phyloP scores from a whole-genome alignment of 805 yeast species.

The Candida glaebosa region DNA sequence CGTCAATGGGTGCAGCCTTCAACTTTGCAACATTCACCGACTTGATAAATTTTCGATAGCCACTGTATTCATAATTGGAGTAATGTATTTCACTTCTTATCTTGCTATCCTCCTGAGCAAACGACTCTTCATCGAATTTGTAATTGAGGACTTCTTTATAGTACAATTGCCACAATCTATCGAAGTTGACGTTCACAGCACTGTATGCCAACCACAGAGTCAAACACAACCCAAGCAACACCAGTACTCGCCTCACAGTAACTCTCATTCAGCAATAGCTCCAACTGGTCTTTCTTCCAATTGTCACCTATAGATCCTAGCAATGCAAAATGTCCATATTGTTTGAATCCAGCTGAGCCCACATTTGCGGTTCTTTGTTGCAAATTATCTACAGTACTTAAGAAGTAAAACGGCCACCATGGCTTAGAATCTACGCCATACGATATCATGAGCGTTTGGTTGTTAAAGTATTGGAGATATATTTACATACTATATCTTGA shows the following conservation, averaged over 20 bases:
- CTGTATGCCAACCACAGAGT: background rate
- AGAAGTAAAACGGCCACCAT: too few relatives aligned
- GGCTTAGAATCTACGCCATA: too few relatives aligned
- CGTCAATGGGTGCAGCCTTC: constrained; percentile 12
- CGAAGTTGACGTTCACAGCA: background rate
- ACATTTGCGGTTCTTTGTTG: too few relatives aligned
- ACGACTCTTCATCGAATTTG: constrained; percentile 10
- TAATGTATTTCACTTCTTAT: constrained; percentile 19
- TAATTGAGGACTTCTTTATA: constrained; percentile 3
- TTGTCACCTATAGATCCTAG: too few relatives aligned
- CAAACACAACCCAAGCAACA: background rate
- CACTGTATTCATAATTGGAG: constrained; percentile 20
- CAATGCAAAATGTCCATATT: too few relatives aligned
- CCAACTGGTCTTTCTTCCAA: too few relatives aligned
- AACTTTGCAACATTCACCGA: constrained; percentile 7
- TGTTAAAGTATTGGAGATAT: background rate
- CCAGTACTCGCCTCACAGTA: constrained; percentile 8
- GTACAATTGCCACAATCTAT: background rate
- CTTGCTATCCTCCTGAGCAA: constrained; percentile 10
- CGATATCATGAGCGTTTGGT: too few relatives aligned
- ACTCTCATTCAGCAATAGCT: too few relatives aligned
- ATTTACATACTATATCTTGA: background rate
- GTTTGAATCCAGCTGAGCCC: too few relatives aligned
- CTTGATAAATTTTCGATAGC: constrained; percentile 16
- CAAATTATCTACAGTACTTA: too few relatives aligned